Percentiles rank a stretch among this genome's conserved stretches.
Conservation (phyloP, 441 rosid species). For the Gossypium gossypioides region DNA sequence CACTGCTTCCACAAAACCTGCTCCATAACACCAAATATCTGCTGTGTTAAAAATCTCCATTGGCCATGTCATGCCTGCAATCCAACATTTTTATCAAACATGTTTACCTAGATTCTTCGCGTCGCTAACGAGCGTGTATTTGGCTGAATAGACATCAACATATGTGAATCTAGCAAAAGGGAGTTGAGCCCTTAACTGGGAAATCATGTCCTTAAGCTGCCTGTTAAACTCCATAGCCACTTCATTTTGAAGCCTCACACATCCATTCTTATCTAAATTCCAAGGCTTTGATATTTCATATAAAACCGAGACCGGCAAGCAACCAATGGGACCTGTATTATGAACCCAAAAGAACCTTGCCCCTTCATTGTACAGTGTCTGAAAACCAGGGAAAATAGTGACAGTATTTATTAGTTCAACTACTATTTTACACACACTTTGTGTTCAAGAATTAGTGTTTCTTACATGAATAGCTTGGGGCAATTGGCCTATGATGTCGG, state of each 20-base stretch:
- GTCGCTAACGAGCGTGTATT: conserved; percentile 34
- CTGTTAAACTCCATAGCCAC: conserved; percentile 44
- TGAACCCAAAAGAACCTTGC: conserved; percentile 62
- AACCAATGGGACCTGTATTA: conserved; percentile 60
- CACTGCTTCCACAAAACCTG: conserved; percentile 25
- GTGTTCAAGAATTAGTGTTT: not conserved
- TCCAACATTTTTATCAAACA: not conserved
- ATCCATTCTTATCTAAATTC: conserved; percentile 36
- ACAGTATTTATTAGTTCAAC: not conserved
- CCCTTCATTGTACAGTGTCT: conserved; percentile 51
- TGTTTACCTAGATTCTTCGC: conserved; percentile 33
- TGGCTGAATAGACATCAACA: conserved; percentile 44
- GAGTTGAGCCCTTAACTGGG: conserved; percentile 30
- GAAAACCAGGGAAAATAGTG: conserved; percentile 7
- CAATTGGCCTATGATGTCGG: conserved; percentile 39
- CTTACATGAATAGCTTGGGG: conserved; percentile 50
- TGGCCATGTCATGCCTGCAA: not conserved
- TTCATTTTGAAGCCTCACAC: conserved; percentile 40
- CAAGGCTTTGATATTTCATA: conserved; percentile 20
- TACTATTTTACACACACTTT: not conserved
- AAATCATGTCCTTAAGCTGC: conserved; percentile 39
- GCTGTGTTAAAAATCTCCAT: not conserved
- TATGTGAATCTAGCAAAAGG: conserved; percentile 36
- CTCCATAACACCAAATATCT: not conserved
- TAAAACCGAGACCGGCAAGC: conserved; percentile 38